Evolutionary conservation across 306 rosid genomes (phyloP).

Genomic region (Prunus padus): DNA sequence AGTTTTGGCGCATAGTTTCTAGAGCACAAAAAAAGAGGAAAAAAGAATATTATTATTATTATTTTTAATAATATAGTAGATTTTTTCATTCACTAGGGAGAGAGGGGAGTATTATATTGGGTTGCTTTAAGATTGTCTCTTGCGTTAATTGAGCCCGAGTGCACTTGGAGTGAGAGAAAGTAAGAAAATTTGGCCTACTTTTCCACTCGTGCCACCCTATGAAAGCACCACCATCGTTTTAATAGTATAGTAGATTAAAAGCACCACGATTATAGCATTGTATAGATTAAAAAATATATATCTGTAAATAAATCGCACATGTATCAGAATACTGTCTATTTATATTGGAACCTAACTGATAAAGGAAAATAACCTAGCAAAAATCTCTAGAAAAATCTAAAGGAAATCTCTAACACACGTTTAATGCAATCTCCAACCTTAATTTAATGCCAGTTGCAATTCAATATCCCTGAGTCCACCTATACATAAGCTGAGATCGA

Average conservation of each 20-base stretch:
- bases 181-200: too few species aligned
- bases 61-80: too few species aligned
- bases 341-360: neutral
- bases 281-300: neutral
- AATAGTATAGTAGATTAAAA: too few species aligned
- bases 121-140: too few species aligned
- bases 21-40: too few species aligned
- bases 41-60: too few species aligned
- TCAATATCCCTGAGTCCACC: neutral
- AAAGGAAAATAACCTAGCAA: neutral
- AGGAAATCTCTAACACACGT: neutral
- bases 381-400: neutral
- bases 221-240: too few species aligned
- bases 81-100: too few species aligned
- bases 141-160: too few species aligned
- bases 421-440: neutral
- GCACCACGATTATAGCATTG: constrained; percentile 6
- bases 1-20: too few species aligned
- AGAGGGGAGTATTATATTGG: too few species aligned
- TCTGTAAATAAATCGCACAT: neutral
- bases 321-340: neutral
- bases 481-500: neutral
- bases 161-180: rapidly evolving
- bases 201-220: too few species aligned
- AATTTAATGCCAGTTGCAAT: neutral